phyloP scores from a whole-genome alignment of 208 protist species.

The Leishmania lainsoni region DNA sequence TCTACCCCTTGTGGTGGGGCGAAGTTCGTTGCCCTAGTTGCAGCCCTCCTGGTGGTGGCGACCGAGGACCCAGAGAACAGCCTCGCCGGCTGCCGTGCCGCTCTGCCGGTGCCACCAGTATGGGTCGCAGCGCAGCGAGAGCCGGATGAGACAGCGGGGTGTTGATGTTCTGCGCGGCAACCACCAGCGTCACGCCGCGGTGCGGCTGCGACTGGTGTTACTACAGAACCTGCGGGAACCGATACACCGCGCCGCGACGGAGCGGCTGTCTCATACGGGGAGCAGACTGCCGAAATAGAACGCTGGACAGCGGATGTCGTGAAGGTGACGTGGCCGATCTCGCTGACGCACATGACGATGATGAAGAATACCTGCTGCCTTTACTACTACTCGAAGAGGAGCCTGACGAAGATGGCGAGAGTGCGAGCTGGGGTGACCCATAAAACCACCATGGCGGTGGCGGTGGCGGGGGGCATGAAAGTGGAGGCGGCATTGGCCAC shows the following conservation, averaged over 20 bases:
- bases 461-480: slow-evolving; percentile 22
- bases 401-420: neutral
- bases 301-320: neutral
- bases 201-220: slow-evolving; percentile 2
- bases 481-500: neutral
- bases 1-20: neutral
- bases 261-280: neutral
- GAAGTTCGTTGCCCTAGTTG: neutral
- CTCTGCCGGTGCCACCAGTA: neutral
- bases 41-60: neutral
- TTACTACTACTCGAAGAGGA: neutral
- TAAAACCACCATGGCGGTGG: slow-evolving; percentile 30
- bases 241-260: neutral
- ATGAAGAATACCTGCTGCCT: slow-evolving; percentile 8
- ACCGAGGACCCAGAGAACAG: neutral
- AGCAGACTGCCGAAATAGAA: no score
- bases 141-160: neutral
- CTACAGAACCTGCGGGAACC: neutral
- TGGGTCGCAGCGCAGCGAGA: neutral
- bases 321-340: neutral
- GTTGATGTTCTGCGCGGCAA: neutral
- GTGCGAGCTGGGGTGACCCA: neutral
- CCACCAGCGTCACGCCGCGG: neutral
- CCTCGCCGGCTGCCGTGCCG: neutral
- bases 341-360: neutral